Evolutionary conservation across 1,284 basidiomycete species (phyloP).

Genomic region (Butyriboletus appendiculatus): DNA sequence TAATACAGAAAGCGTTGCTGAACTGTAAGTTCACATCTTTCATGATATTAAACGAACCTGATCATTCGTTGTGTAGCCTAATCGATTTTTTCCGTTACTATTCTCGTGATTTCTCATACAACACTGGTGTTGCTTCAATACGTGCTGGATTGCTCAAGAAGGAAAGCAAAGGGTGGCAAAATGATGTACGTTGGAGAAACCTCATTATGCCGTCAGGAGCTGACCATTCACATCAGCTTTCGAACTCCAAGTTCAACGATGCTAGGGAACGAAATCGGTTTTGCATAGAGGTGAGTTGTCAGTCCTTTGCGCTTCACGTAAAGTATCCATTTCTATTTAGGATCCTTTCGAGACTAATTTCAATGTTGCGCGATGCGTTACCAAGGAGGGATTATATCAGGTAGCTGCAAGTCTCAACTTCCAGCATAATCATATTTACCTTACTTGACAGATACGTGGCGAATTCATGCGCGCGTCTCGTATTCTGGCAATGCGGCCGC

Average conservation of each 20-base stretch:
- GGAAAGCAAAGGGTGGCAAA: conserved; percentile 91
- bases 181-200: conserved; percentile 61
- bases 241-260: conserved; percentile 63
- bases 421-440: neutral
- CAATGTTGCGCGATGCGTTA: conserved; percentile 96
- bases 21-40: conserved; percentile 60
- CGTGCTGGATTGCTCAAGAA: conserved; percentile 89
- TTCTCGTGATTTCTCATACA: conserved; percentile 91
- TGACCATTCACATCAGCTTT: conserved; percentile 35
- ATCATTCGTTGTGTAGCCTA: conserved; percentile 50
- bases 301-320: conserved; percentile 8
- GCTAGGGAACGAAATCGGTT: conserved; percentile 87
- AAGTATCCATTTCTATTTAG: conserved; percentile 41
- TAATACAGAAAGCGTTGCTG: conserved; percentile 91
- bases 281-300: conserved; percentile 79
- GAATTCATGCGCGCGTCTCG: conserved; percentile 97
- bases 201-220: neutral
- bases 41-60: conserved; percentile 10
- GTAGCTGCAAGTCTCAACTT: conserved; percentile 39
- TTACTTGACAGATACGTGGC: conserved; percentile 79
- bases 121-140: conserved; percentile 90
- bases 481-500: conserved; percentile 75
- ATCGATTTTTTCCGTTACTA: conserved; percentile 99
- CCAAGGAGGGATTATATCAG: conserved; percentile 93
- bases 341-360: conserved; percentile 96